Conservation (phyloP, 441 rosid species). For the Populus hybrid region DNA sequence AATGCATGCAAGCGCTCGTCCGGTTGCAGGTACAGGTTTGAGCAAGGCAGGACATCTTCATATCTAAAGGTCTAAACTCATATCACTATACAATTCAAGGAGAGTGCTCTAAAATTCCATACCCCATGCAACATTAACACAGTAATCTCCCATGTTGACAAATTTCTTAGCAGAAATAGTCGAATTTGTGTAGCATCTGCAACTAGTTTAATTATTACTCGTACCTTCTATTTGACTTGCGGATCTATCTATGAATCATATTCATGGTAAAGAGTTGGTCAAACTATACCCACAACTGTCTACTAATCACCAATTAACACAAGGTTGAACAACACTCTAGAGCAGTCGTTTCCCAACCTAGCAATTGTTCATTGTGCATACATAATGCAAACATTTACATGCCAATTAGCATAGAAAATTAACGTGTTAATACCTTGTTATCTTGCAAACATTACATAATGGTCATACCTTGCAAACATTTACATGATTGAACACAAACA, state of each 20-base stretch:
- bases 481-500: too few species aligned
- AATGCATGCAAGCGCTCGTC: slow-evolving; percentile 73
- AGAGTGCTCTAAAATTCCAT: neutral
- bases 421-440: too few species aligned
- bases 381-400: neutral
- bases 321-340: neutral
- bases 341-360: neutral
- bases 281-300: too few species aligned
- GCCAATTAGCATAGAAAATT: neutral
- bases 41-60: slow-evolving; percentile 47
- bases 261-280: too few species aligned
- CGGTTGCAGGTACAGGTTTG: slow-evolving; percentile 73
- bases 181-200: neutral
- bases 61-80: neutral
- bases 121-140: neutral
- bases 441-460: too few species aligned
- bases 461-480: too few species aligned
- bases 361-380: neutral
- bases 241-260: too few species aligned
- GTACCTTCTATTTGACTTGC: neutral
- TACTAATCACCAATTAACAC: neutral
- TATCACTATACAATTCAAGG: neutral
- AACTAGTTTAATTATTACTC: neutral
- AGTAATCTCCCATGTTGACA: neutral
- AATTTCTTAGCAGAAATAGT: neutral